Base-by-base conservation (phyloP, 2,329 filamentous ascomycete genomes). In the Nemania bipapillata region DNA sequence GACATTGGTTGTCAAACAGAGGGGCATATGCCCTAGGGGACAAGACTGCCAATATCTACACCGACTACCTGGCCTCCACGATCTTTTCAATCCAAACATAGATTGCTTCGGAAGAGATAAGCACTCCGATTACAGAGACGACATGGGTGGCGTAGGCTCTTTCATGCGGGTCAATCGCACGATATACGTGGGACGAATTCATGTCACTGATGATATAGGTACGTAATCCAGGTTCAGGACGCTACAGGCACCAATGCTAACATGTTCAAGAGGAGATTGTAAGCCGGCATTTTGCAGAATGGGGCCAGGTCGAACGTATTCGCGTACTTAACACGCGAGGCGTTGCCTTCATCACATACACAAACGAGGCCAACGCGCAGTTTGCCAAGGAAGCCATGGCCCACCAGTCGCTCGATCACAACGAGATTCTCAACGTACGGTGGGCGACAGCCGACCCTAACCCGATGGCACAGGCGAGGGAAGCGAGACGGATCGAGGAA, bases 371-470 rank as follows among this genome's bases (percentile, higher is more conserved):
- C 49, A 96, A 96, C 75, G 91, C 92, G 2, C 91, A 97, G 78
- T 97, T 97, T 75, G 94, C 62, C 3, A 95, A 95, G 78, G 94
- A 97, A 80, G 92, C 96, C 0, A 98, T 99, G 95, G 92, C 93
- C 4, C 93, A 97, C 78, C 96, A 99, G 81, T 89, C 90, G 0
- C 84, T 99, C 30, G 96, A 99, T 76, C 91, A 98, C 79, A 91
- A 89, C 70, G 96, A 99, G 81, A 90, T 97, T 24, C 83, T 99
- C 28, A 99, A 99, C 80, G 94, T 99, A 55, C 87, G 96, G 71
- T 99, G 96, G 96, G 96, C 96, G 49, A 99, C 96, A 0, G 92
- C 93, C 6, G 96, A 99, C 78, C 96, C 96, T 1, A 99, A 99
- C 74, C 96, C 96, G 0, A 90, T 96, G 84, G 94, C 95, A 1